These are phyloP conservation scores for Phytophthora litchii DNA, from an alignment of 352 stramenopile species.

Conservation along the genomic window DNA sequence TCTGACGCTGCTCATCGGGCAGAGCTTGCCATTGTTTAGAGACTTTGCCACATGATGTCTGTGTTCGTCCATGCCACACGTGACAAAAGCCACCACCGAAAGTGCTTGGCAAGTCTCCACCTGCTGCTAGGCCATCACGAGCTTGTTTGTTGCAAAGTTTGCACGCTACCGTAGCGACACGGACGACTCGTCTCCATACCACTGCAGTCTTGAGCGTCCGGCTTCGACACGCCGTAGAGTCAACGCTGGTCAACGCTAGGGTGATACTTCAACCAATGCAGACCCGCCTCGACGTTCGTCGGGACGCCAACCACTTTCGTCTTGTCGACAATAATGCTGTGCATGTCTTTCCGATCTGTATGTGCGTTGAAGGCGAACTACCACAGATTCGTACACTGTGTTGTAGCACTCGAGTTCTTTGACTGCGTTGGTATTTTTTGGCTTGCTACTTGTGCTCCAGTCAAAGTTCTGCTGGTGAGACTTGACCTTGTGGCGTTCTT, in stretches of 20 bases:
- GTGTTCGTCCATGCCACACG: conserved; percentile 1
- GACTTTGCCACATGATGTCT: conserved; percentile 13
- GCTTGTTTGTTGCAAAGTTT: too few relatives aligned
- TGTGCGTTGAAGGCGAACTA: neutral
- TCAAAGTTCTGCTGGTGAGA: too few relatives aligned
- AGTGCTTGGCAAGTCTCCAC: too few relatives aligned
- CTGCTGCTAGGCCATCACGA: too few relatives aligned
- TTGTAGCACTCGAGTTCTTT: neutral
- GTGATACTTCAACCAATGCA: conserved; percentile 21
- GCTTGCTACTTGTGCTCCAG: too few relatives aligned
- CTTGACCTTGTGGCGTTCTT: neutral
- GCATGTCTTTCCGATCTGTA: conserved; percentile 9
- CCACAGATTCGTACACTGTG: neutral
- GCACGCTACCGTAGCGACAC: too few relatives aligned
- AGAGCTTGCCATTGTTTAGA: conserved; percentile 32
- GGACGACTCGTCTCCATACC: conserved; percentile 12
- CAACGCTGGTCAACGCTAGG: conserved; percentile 13
- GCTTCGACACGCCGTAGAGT: conserved; percentile 16
- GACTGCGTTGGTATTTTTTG: too few relatives aligned
- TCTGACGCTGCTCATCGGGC: conserved; percentile 39
- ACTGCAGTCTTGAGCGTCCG: conserved; percentile 21
- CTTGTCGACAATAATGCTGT: neutral
- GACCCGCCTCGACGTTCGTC: conserved; percentile 14
- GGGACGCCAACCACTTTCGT: conserved; percentile 9
- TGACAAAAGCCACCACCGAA: too few relatives aligned